phyloP scores from a whole-genome alignment of 768 basidiomycete species.

The Cystoderma amianthinum region DNA sequence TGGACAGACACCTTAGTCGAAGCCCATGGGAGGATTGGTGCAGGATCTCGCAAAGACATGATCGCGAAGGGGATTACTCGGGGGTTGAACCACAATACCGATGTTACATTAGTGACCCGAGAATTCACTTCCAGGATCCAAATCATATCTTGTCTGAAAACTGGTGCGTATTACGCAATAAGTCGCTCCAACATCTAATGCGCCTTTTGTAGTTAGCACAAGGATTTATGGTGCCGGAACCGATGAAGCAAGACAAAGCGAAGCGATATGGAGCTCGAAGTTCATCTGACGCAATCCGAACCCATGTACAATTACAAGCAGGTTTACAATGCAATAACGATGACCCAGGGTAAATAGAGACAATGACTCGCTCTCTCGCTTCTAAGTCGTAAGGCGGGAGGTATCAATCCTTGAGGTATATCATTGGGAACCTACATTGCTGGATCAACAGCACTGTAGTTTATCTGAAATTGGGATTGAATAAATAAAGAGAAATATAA shows the following conservation, averaged over 20 bases:
- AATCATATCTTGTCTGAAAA: slow-evolving; percentile 45
- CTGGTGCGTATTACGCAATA: slow-evolving; percentile 24
- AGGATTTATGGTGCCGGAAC: slow-evolving; percentile 39
- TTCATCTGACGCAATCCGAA: slow-evolving; percentile 29
- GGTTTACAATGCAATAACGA: neutral
- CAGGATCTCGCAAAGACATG: slow-evolving; percentile 26
- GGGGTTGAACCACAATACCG: slow-evolving; percentile 43
- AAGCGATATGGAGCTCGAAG: slow-evolving; percentile 47
- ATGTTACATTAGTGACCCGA: slow-evolving; percentile 43
- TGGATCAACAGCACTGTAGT: too few relatives aligned
- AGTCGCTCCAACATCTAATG: neutral
- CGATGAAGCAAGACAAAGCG: slow-evolving; percentile 41
- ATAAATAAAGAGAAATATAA: too few relatives aligned
- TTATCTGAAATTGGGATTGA: too few relatives aligned
- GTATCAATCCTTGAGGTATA: too few relatives aligned
- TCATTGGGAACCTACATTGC: too few relatives aligned
- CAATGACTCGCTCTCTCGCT: too few relatives aligned
- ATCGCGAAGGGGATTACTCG: slow-evolving; percentile 43
- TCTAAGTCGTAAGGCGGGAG: too few relatives aligned
- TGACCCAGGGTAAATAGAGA: too few relatives aligned
- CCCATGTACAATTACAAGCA: neutral
- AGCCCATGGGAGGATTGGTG: slow-evolving; percentile 25
- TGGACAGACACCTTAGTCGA: slow-evolving; percentile 44
- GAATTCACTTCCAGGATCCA: slow-evolving; percentile 49
- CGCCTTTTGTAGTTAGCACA: slow-evolving; percentile 33